Evolutionary conservation across 78 protist genomes (phyloP).

Genomic region (Salpingoeca rosetta): DNA sequence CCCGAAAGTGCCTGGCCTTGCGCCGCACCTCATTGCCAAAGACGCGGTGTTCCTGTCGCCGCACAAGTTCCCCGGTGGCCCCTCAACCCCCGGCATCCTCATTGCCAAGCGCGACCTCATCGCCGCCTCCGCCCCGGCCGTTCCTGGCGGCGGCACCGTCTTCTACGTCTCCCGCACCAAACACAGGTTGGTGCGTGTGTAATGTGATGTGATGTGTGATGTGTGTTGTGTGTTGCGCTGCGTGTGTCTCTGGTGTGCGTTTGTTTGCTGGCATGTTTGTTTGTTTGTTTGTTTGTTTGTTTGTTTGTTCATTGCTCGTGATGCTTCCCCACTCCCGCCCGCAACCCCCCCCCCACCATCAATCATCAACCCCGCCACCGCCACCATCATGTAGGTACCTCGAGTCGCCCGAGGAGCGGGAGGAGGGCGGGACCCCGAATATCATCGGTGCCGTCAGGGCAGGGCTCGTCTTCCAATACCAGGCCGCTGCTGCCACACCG

Average conservation of each 20-base stretch:
- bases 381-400: not conserved
- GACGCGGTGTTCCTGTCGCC: constrained; percentile 77
- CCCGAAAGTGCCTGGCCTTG: not conserved
- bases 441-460: constrained; percentile 71
- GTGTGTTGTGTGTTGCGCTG: no score
- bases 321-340: constrained; percentile 4
- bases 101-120: constrained; percentile 38
- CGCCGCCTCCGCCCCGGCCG: not conserved
- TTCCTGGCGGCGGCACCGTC: constrained; percentile 78
- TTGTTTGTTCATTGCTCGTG: not conserved
- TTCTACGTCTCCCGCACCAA: constrained; percentile 38
- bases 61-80: constrained; percentile 87
- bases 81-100: constrained; percentile 72
- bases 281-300: no score
- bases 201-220: no score
- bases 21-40: no score
- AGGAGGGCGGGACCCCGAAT: constrained; percentile 85
- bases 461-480: constrained; percentile 54
- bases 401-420: constrained; percentile 44
- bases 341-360: not conserved
- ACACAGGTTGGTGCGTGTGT: no score
- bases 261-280: no score
- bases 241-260: no score
- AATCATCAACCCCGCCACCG: no score
- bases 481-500: not conserved